Evolutionary conservation across 2,329 filamentous ascomycete species (phyloP).

Genomic region (Cytospora schulzeri): DNA sequence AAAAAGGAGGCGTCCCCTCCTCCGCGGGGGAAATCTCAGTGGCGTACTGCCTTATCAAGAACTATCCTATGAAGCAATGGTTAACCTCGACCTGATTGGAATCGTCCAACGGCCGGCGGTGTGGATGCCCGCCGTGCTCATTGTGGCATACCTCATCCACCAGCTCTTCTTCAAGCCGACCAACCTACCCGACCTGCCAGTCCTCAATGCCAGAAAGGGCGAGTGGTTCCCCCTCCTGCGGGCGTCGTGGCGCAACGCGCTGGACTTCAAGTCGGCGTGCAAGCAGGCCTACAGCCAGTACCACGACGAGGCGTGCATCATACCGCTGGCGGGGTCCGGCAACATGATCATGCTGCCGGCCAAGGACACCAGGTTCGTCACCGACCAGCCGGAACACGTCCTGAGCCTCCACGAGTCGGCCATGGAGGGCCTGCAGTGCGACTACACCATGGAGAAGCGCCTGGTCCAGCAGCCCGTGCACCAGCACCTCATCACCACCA

Average conservation of each 20-base stretch:
- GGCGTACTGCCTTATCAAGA: not conserved
- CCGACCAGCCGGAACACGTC: conserved; percentile 37
- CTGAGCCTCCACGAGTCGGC: conserved; percentile 39
- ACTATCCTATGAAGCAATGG: not conserved
- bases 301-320: conserved; percentile 32
- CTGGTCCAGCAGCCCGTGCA: conserved; percentile 37
- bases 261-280: conserved; percentile 35
- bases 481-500: conserved; percentile 37
- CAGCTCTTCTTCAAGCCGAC: conserved; percentile 32
- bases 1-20: not conserved
- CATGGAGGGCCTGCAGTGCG: conserved; percentile 39
- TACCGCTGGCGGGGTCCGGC: conserved; percentile 32
- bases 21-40: not conserved
- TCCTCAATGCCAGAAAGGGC: conserved; percentile 36
- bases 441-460: conserved; percentile 38
- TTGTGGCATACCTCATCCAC: conserved; percentile 33
- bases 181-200: conserved; percentile 35
- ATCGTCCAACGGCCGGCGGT: conserved; percentile 32
- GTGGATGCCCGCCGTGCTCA: conserved; percentile 31
- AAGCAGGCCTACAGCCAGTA: conserved; percentile 33
- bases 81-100: conserved; percentile 15
- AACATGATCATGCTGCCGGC: conserved; percentile 35
- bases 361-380: conserved; percentile 36
- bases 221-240: conserved; percentile 39
- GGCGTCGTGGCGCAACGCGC: conserved; percentile 37